Evolutionary conservation across 257 asterid species (phyloP), one percentile per base, ranked within the genome.

Genomic region (Nicotiana attenuata): DNA sequence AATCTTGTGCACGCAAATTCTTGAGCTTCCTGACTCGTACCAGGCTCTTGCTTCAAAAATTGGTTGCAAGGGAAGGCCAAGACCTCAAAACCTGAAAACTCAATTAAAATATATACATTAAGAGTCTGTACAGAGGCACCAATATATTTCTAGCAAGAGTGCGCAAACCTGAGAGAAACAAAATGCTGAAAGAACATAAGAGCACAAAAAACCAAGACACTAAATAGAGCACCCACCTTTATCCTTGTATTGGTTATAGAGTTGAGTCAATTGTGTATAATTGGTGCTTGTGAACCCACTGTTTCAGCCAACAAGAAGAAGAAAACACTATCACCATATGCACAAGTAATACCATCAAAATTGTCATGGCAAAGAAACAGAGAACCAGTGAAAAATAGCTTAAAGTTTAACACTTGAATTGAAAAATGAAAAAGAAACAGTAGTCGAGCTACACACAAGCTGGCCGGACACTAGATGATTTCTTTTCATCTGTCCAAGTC

Each of bases 41-140:
- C 96, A 6, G 99, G 99, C 83, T 95, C 97, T 91, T 92, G 99
- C 85, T 86, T 66, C 89, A 93, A 82, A 91, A 95, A 95, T 81
- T 95, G 99, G 75, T 93, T 95, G 91, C 99, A 95, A 0, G 99
- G 99, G 41, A 93, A 95, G 29, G 98, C 99, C 92, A 93, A 87
- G 85, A 95, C 85, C 90, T 92, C 98, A 31, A 95, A 91, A 77
- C 92, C 98, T 94, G 82, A 81, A 17, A 69, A 64, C 83, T 71
- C 85, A 5, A 85, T 83, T 38, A 82, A 4, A 41, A 80, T 64
- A 47, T 73, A 15, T 50, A 75, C 2, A 7, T 16, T 26, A 75
- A 50, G 41, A 31, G 79, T 47, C 41, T 15, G 41, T 50, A 24
- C 28, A 75, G 61, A 45, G 38, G 60, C 22, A 50, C 16, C 24